phyloP scores from a whole-genome alignment of 1,139 yeast species.

The Suzukiozyma palmioleophila region DNA sequence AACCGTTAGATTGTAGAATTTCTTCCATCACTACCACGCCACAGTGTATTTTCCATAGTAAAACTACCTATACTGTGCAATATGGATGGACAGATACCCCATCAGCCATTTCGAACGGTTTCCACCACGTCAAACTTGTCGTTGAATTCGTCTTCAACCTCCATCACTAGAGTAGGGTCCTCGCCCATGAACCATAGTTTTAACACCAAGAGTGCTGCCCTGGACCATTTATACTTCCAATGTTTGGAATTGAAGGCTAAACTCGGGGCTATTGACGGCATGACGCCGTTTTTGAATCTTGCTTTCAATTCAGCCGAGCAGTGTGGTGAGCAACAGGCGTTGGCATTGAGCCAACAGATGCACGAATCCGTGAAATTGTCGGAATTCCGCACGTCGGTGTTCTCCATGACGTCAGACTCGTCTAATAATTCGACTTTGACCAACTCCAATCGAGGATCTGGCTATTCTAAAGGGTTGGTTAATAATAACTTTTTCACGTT shows the following conservation, averaged over 20 bases:
- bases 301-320: conserved; percentile 56
- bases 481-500: conserved; percentile 49
- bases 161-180: conserved; percentile 32
- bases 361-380: conserved; percentile 12
- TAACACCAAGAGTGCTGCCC: conserved; percentile 62
- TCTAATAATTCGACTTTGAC: conserved; percentile 1
- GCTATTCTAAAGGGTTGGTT: conserved; percentile 12
- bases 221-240: conserved; percentile 72
- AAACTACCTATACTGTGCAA: background rate
- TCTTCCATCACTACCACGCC: no score
- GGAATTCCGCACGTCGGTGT: conserved; percentile 18
- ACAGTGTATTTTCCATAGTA: no score
- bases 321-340: conserved; percentile 68
- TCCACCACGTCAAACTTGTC: conserved; percentile 32
- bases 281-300: conserved; percentile 64
- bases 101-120: conserved; percentile 33
- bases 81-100: conserved; percentile 8
- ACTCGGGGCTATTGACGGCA: conserved; percentile 61
- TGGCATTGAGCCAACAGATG: conserved; percentile 45
- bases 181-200: conserved; percentile 48
- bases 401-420: conserved; percentile 1
- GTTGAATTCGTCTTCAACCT: conserved; percentile 21
- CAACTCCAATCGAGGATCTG: background rate
- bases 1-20: no score
- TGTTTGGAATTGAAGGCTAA: conserved; percentile 58